A percentile compares a stretch with the other conserved stretches of the same genome.
Evolutionary conservation across 148 eudicot species (phyloP).

Genomic region (Vaccinium myrtillus): DNA sequence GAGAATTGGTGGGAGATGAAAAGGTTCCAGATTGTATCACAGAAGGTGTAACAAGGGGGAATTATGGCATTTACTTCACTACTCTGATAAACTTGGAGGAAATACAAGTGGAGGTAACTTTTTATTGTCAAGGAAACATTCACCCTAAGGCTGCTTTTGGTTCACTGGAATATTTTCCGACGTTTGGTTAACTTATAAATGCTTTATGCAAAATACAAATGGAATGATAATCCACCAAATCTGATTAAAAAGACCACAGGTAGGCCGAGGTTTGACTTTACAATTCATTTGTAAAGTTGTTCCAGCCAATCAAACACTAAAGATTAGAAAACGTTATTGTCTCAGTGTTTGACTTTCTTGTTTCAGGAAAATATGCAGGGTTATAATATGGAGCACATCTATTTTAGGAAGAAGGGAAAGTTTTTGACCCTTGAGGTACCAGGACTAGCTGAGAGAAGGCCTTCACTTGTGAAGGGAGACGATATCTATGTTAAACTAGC

Average conservation of each 20-base stretch:
- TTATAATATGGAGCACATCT: slow-evolving; percentile 69
- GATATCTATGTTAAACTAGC: slow-evolving; percentile 44
- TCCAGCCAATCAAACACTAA: neutral
- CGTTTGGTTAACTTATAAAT: neutral
- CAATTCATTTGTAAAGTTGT: slow-evolving; percentile 6
- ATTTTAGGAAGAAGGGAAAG: slow-evolving; percentile 47
- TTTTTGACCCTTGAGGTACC: slow-evolving; percentile 76
- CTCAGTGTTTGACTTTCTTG: slow-evolving; percentile 11
- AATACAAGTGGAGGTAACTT: slow-evolving; percentile 70
- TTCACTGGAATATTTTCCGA: slow-evolving; percentile 11
- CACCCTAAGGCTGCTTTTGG: neutral
- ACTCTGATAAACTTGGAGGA: slow-evolving; percentile 78
- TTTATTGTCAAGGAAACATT: neutral
- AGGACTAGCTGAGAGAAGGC: slow-evolving; percentile 83
- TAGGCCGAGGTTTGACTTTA: slow-evolving; percentile 8
- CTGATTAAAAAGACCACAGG: neutral
- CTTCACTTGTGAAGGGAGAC: slow-evolving; percentile 87
- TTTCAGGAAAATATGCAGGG: slow-evolving; percentile 73
- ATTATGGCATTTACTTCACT: slow-evolving; percentile 56
- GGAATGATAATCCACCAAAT: neutral
- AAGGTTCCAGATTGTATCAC: slow-evolving; percentile 49
- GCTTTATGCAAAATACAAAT: neutral
- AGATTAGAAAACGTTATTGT: neutral
- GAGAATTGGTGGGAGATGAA: slow-evolving; percentile 42
- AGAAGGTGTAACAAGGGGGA: slow-evolving; percentile 34